These are phyloP conservation scores for Pyricularia grisea DNA, from an alignment of 2,329 filamentous ascomycete species.

Conservation along the genomic window DNA sequence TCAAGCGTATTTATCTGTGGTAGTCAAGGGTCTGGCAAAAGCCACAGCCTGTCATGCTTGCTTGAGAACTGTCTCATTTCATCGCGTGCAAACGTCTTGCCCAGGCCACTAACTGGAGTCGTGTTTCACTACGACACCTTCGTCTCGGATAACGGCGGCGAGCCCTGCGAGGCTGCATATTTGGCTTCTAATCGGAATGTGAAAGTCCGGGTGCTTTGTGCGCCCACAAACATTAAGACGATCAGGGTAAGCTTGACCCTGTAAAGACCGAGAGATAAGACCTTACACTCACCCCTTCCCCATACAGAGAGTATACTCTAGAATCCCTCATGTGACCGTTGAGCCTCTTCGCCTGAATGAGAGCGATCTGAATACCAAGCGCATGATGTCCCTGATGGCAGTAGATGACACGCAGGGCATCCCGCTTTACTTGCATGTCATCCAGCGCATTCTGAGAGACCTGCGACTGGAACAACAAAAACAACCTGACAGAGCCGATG, in stretches of 20 bases:
- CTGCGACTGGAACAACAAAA: slow-evolving; percentile 39
- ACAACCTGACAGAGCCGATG: neutral
- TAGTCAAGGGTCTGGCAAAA: slow-evolving; percentile 55
- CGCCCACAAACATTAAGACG: slow-evolving; percentile 38
- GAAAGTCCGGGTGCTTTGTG: slow-evolving; percentile 42
- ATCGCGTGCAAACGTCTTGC: slow-evolving; percentile 32
- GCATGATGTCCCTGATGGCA: slow-evolving; percentile 53
- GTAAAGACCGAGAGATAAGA: neutral
- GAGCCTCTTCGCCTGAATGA: slow-evolving; percentile 41
- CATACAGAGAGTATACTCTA: slow-evolving; percentile 27
- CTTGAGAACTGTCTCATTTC: slow-evolving; percentile 47
- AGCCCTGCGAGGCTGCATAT: slow-evolving; percentile 51
- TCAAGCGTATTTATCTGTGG: slow-evolving; percentile 56
- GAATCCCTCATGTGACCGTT: slow-evolving; percentile 33
- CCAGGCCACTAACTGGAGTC: slow-evolving; percentile 45
- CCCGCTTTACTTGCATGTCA: slow-evolving; percentile 49
- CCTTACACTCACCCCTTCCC: slow-evolving; percentile 1
- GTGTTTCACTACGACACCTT: slow-evolving; percentile 58
- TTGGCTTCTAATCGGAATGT: slow-evolving; percentile 33
- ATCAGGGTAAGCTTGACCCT: slow-evolving; percentile 21
- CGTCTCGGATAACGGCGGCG: slow-evolving; percentile 33
- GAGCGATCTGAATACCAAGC: slow-evolving; percentile 42
- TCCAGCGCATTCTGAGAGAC: slow-evolving; percentile 45
- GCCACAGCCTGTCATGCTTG: slow-evolving; percentile 47
- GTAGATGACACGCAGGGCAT: slow-evolving; percentile 26